phyloP scores from a whole-genome alignment of 1,139 yeast species.

The Sugiyamaella castrensis region DNA sequence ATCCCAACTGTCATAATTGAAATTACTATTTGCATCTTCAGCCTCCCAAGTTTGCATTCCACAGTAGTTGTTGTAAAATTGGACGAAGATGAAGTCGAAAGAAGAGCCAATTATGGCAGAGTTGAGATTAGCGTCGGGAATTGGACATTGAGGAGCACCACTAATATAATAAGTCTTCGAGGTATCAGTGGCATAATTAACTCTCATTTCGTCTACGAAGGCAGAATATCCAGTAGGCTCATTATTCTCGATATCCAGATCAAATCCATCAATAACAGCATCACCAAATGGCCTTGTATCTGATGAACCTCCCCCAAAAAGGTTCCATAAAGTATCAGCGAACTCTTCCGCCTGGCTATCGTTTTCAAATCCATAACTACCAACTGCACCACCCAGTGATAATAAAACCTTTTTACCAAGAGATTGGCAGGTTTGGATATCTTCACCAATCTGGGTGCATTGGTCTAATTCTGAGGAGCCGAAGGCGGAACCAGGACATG shows the following conservation, averaged over 20 bases:
- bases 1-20: constrained; percentile 84
- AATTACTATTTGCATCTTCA: constrained; percentile 34
- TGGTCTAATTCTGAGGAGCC: constrained; percentile 33
- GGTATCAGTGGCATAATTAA: constrained; percentile 46
- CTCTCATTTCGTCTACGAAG: constrained; percentile 51
- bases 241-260: constrained; percentile 63
- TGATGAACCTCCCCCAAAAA: constrained; percentile 71
- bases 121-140: constrained; percentile 83
- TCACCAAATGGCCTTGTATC: constrained; percentile 69
- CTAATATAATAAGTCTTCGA: constrained; percentile 60
- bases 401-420: constrained; percentile 74
- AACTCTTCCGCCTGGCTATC: constrained; percentile 61
- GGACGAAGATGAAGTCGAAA: constrained; percentile 83
- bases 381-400: constrained; percentile 89
- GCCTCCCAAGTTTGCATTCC: constrained; percentile 30
- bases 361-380: constrained; percentile 65
- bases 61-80: constrained; percentile 91
- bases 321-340: constrained; percentile 76
- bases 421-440: constrained; percentile 74
- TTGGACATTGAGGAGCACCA: constrained; percentile 94
- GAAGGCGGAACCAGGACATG: constrained; percentile 38
- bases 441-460: constrained; percentile 46
- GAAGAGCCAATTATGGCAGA: constrained; percentile 56
- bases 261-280: constrained; percentile 65
- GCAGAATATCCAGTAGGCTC: constrained; percentile 52